Evolutionary conservation across 108 stramenopile species (phyloP), one percentile per base, ranked within the genome.

Genomic region (Fragilaria crotonensis): DNA sequence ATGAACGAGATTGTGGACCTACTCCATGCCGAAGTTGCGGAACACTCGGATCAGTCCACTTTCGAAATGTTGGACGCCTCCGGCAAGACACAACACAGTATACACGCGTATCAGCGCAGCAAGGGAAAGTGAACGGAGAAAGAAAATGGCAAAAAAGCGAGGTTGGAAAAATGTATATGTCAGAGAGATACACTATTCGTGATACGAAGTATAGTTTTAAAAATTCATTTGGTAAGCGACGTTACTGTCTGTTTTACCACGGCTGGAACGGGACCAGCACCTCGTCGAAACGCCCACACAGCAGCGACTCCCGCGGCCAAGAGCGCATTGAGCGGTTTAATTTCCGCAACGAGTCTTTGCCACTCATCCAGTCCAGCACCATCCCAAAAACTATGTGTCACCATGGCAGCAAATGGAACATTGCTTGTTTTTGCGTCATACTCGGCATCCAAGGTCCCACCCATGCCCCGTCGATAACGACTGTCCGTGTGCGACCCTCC

Each of bases 401-500:
- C 21, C 59, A 93, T 68, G n/a, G 91, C 95, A 48, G 59, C 21
- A 60, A 93, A 90, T 0, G 91, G 95, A 1, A 92, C 62, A 73
- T 92, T 91, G 57, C 75, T 75, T 27, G 94, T 95, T 59, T 67
- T 54, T 31, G 25, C 54, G 33, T 92, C 91, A 27, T 71, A 76
- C 7, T 69, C 66, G 19, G 73, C 70, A 28, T 63, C 28, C 52
- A 93, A 48, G 1, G 52, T 60, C 14, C 95, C 94, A 20, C 94
- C 95, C 81, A 86, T 78, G 0, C 81, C 79, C 29, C 92, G 64
- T 33, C 87, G 72, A 62, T 71, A 83, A 5, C 95, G 64, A 17
- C 72, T 78, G 62, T 95, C 95, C 11, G 86, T 80, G 57, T 95
- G 95, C 11, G 72, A 69, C 7, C 90, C 90, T 23, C 91, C 91